A percentile compares a stretch with the other conserved stretches of the same genome.
These are phyloP conservation scores for Linderina pennispora DNA, from an alignment of 192 early-diverging fungal genomes.

Conservation along the genomic window DNA sequence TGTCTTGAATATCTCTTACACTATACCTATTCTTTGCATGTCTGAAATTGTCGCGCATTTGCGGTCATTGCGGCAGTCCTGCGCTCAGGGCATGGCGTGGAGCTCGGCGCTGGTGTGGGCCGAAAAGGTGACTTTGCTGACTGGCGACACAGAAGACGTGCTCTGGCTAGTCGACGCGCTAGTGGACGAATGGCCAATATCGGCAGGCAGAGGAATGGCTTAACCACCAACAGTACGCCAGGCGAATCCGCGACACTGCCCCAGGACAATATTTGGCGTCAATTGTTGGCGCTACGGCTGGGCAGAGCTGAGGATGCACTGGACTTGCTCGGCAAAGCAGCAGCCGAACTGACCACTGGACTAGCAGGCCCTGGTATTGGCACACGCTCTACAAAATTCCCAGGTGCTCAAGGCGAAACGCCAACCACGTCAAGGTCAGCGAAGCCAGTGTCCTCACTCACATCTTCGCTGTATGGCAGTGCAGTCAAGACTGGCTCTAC, in stretches of 20 bases:
- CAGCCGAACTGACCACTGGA: too few species aligned
- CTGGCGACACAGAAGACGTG: conserved; percentile 24
- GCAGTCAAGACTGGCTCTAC: too few species aligned
- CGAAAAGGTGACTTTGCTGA: conserved; percentile 33
- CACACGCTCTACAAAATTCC: too few species aligned
- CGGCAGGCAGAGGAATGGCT: conserved; percentile 44
- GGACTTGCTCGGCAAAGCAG: conserved; percentile 19
- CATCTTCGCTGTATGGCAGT: too few species aligned
- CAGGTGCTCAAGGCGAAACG: too few species aligned
- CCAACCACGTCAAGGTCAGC: too few species aligned
- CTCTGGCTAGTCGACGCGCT: conserved; percentile 42
- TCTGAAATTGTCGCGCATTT: conserved; percentile 34
- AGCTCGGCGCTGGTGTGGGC: conserved; percentile 42
- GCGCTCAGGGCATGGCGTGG: conserved; percentile 37
- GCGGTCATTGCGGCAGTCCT: conserved; percentile 28
- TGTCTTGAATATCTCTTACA: too few species aligned
- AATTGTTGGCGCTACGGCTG: conserved; percentile 38
- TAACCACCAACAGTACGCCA: conserved; percentile 11
- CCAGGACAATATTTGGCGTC: conserved; percentile 35
- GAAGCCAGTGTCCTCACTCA: too few species aligned
- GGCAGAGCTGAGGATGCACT: conserved; percentile 44
- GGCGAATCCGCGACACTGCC: conserved; percentile 10
- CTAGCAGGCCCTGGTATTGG: too few species aligned
- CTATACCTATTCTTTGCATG: too few species aligned
- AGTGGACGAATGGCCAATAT: conserved; percentile 45